phyloP scores from a whole-genome alignment of 768 basidiomycete species.

The Lactarius indigo region DNA sequence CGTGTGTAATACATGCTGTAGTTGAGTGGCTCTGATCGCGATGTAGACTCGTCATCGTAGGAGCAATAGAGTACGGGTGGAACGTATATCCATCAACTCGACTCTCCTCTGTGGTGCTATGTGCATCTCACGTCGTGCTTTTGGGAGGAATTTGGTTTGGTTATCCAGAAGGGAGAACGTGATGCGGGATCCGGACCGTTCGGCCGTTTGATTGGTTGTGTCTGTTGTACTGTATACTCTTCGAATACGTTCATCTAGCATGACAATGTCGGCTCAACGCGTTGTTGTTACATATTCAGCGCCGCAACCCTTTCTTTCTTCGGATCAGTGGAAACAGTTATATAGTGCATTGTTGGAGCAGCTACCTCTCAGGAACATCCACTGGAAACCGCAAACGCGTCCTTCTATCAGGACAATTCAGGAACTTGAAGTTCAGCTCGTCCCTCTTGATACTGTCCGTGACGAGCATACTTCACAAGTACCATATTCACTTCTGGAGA shows the following conservation, averaged over 20 bases:
- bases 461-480: constrained; percentile 76
- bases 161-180: constrained; percentile 25
- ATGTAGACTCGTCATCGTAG: constrained; percentile 55
- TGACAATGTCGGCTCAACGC: constrained; percentile 41
- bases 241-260: neutral
- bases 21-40: constrained; percentile 9
- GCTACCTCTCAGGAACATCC: constrained; percentile 82
- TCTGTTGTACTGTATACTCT: neutral
- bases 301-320: constrained; percentile 57
- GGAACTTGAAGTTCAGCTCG: constrained; percentile 74
- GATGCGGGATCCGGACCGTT: neutral
- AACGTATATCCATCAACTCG: constrained; percentile 80
- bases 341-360: constrained; percentile 61
- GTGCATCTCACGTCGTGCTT: constrained; percentile 49
- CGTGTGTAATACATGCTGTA: constrained; percentile 33
- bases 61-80: constrained; percentile 80
- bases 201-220: neutral
- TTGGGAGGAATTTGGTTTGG: constrained; percentile 56
- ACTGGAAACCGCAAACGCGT: constrained; percentile 81
- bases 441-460: constrained; percentile 60
- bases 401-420: constrained; percentile 83
- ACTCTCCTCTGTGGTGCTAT: constrained; percentile 55
- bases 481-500: constrained; percentile 75
- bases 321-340: constrained; percentile 72
- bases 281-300: constrained; percentile 70